Conservation (phyloP, 495 filamentous ascomycete genomes). For the Penicillium longicatenatum region DNA sequence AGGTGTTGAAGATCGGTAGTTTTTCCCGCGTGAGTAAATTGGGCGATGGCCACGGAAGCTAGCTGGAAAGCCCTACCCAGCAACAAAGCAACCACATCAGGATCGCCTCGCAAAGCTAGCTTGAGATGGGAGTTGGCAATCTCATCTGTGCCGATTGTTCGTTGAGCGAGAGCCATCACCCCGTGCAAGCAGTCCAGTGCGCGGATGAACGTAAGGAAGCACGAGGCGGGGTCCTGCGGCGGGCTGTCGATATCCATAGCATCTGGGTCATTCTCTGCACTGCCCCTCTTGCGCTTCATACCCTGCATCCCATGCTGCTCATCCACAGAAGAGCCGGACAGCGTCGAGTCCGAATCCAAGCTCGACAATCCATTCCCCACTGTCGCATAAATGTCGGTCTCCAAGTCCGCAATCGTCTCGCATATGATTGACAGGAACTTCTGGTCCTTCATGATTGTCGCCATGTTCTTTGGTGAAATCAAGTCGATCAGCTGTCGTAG, state of each 20-base stretch:
- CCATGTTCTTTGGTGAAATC: constrained; percentile 48
- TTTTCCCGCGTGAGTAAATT: constrained; percentile 36
- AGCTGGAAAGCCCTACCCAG: constrained; percentile 44
- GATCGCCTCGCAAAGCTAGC: constrained; percentile 49
- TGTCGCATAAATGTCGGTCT: constrained; percentile 37
- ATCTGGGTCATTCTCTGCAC: constrained; percentile 35
- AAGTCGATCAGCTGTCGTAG: constrained; percentile 47
- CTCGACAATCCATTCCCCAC: constrained; percentile 29
- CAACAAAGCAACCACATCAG: constrained; percentile 48
- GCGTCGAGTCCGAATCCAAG: constrained; percentile 42
- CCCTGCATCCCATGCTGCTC: constrained; percentile 42
- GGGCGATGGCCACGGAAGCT: constrained; percentile 36
- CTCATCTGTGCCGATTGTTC: constrained; percentile 31
- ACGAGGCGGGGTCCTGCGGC: constrained; percentile 35
- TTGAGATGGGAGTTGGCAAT: constrained; percentile 55
- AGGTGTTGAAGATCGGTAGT: constrained; percentile 46
- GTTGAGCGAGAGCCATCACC: constrained; percentile 30
- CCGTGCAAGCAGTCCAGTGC: constrained; percentile 43
- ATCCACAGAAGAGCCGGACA: constrained; percentile 37
- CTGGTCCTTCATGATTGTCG: constrained; percentile 50
- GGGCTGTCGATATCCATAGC: constrained; percentile 40
- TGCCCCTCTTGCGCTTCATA: constrained; percentile 46
- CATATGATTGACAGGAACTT: constrained; percentile 51
- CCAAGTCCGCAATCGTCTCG: constrained; percentile 41
- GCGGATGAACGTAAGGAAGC: constrained; percentile 43